A percentile compares a stretch with the other conserved stretches of the same genome.
phyloP scores from a whole-genome alignment of 148 eudicot species.

The Vaccinium vitisidaea region DNA sequence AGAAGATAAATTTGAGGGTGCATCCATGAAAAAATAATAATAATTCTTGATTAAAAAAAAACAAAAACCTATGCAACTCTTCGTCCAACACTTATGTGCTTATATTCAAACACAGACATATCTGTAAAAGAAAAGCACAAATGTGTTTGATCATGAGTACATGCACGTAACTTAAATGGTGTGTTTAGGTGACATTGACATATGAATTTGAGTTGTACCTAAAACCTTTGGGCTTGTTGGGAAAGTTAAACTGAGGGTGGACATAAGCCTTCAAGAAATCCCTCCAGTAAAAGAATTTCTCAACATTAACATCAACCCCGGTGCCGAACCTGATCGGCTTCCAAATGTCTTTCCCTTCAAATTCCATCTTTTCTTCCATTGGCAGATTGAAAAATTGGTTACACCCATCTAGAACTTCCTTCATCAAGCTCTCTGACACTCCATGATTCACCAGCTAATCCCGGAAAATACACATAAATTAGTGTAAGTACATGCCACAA shows the following conservation, averaged over 20 bases:
- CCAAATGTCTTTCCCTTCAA: conserved; percentile 34
- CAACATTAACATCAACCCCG: conserved; percentile 30
- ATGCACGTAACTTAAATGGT: no score
- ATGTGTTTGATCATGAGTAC: no score
- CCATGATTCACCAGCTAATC: conserved; percentile 64
- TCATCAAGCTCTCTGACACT: conserved; percentile 43
- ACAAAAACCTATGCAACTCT: neutral
- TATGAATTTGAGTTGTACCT: conserved; percentile 6
- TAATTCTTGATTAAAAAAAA: neutral
- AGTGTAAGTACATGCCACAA: no score
- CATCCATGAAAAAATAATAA: neutral
- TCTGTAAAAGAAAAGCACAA: no score
- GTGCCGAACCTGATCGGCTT: conserved; percentile 46
- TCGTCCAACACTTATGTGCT: neutral
- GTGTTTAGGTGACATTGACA: neutral
- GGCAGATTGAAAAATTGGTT: conserved; percentile 44
- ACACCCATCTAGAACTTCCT: conserved; percentile 30
- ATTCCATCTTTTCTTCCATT: conserved; percentile 50
- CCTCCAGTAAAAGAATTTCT: conserved; percentile 31
- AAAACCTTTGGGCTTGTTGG: conserved; percentile 33
- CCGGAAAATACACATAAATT: neutral
- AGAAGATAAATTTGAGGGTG: neutral
- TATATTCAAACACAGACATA: no score
- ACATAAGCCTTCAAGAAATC: conserved; percentile 42
- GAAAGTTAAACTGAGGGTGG: conserved; percentile 43